phyloP scores from a whole-genome alignment of 2,329 filamentous ascomycete genomes.

The Aspergillus pseudoterreus region DNA sequence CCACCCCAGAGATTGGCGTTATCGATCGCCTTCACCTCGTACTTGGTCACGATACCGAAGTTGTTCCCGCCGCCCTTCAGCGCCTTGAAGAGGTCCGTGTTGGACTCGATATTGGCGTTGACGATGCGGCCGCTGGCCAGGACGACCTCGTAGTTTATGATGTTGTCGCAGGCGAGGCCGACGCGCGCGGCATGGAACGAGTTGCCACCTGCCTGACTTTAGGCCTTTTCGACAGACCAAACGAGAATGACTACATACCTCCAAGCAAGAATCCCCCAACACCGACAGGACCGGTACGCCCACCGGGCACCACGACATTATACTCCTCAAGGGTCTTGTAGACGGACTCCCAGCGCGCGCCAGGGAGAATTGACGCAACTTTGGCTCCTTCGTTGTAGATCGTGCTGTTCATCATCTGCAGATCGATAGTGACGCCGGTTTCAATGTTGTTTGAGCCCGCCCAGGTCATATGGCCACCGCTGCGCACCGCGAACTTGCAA shows the following conservation, averaged over 20 bases:
- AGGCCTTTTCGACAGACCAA: not conserved
- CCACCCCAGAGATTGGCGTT: not conserved
- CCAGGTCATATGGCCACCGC: slow-evolving; percentile 10
- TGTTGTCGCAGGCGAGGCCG: slow-evolving; percentile 2
- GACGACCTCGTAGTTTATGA: slow-evolving; percentile 4
- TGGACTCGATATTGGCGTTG: not conserved
- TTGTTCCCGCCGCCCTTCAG: slow-evolving; percentile 8
- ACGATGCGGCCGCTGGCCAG: slow-evolving; percentile 1
- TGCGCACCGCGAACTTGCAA: slow-evolving; percentile 15
- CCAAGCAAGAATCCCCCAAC: slow-evolving; percentile 3
- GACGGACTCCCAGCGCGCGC: slow-evolving; percentile 4
- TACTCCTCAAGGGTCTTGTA: slow-evolving; percentile 9
- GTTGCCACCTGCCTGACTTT: not conserved
- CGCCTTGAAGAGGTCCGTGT: slow-evolving; percentile 5
- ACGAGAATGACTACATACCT: not conserved
- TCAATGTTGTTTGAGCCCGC: slow-evolving; percentile 12
- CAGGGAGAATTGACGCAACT: not conserved
- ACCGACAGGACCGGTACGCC: not conserved
- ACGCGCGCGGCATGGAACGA: not conserved
- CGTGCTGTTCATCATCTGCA: slow-evolving; percentile 5
- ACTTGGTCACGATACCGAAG: slow-evolving; percentile 8
- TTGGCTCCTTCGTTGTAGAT: not conserved
- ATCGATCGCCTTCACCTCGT: not conserved
- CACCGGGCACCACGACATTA: slow-evolving; percentile 12
- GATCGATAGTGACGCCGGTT: slow-evolving; percentile 13